phyloP scores from a whole-genome alignment of 345 rosid genomes.

The Iberis pinnata region DNA sequence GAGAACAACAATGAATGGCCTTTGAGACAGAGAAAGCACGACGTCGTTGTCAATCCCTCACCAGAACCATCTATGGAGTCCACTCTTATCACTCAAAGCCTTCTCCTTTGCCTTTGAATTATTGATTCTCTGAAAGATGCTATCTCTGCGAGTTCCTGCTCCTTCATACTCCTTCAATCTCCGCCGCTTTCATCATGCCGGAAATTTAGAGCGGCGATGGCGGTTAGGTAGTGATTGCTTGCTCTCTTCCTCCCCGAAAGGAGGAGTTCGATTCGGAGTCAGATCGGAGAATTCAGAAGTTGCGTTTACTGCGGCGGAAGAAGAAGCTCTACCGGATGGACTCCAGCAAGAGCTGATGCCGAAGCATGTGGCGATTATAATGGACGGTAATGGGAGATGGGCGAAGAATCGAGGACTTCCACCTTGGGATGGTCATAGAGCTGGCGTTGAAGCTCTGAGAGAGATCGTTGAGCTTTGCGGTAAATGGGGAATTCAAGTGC shows the following conservation, averaged over 20 bases:
- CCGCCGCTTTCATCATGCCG: not conserved
- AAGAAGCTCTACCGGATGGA: conserved; percentile 40
- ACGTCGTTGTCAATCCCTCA: conserved; percentile 17
- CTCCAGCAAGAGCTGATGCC: conserved; percentile 51
- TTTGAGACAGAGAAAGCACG: conserved; percentile 14
- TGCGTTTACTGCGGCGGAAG: conserved; percentile 1
- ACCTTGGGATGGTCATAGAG: conserved; percentile 55
- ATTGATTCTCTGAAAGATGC: conserved; percentile 3
- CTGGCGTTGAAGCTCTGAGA: conserved; percentile 52
- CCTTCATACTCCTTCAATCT: conserved; percentile 8
- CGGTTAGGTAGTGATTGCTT: conserved; percentile 10
- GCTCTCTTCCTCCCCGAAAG: not conserved
- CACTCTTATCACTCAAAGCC: not conserved
- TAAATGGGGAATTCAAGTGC: conserved; percentile 59
- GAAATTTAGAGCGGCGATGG: conserved; percentile 1
- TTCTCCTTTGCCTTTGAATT: not conserved
- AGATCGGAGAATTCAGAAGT: conserved; percentile 23
- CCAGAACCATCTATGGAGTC: conserved; percentile 22
- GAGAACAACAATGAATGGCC: conserved; percentile 6
- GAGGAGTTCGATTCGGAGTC: conserved; percentile 1
- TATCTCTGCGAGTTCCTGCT: conserved; percentile 27
- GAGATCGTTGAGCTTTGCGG: conserved; percentile 45
- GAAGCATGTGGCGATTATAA: conserved; percentile 70
- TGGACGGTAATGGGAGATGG: conserved; percentile 85
- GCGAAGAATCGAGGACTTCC: conserved; percentile 48